phyloP scores from a whole-genome alignment of 345 rosid species.

The Zanthoxylum bungeanum region DNA sequence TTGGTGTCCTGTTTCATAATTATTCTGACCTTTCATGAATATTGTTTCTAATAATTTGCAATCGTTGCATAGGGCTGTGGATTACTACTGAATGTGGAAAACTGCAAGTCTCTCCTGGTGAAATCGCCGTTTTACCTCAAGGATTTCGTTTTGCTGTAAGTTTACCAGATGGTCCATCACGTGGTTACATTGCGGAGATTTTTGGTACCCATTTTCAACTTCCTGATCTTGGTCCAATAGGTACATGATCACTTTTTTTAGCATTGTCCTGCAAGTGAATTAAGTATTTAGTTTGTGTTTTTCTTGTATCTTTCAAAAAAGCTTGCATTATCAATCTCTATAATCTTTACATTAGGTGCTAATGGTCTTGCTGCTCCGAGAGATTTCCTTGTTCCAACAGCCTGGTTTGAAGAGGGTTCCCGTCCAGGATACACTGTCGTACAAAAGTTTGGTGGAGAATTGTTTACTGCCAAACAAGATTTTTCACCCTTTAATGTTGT shows the following conservation, averaged over 20 bases:
- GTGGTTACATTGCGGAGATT: constrained; percentile 89
- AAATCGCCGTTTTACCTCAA: constrained; percentile 80
- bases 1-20: background rate
- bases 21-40: background rate
- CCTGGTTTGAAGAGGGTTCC: constrained; percentile 73
- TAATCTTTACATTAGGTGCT: constrained; percentile 55
- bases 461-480: constrained; percentile 85
- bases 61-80: constrained; percentile 62
- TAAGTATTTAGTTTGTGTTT: background rate
- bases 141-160: constrained; percentile 77
- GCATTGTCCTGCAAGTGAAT: constrained; percentile 8
- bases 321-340: background rate
- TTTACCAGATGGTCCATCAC: constrained; percentile 84
- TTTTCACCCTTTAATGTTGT: constrained; percentile 96
- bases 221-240: constrained; percentile 98
- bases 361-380: constrained; percentile 97
- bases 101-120: constrained; percentile 83
- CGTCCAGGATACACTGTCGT: constrained; percentile 65
- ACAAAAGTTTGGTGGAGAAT: constrained; percentile 89
- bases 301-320: background rate
- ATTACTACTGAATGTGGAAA: constrained; percentile 91
- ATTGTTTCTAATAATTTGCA: constrained; percentile 6
- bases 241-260: constrained; percentile 36
- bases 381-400: constrained; percentile 83
- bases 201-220: constrained; percentile 95